Percentiles rank a stretch among this genome's conserved stretches.
Evolutionary conservation across 139 green algal species (phyloP).

Genomic region (Picochlorum costavermella): DNA sequence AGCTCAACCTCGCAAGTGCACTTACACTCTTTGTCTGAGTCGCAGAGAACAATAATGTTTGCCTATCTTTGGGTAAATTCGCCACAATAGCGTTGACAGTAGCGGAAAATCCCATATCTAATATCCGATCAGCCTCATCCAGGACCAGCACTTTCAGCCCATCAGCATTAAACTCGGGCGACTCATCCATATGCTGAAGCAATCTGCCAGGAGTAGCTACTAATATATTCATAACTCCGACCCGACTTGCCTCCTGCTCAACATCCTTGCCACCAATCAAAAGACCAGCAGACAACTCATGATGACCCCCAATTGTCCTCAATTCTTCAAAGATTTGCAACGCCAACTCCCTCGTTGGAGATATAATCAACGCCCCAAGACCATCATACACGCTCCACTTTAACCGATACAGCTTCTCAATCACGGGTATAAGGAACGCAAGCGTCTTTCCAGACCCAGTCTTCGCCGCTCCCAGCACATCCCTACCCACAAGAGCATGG

Average conservation of each 20-base stretch:
- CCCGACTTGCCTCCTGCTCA: conserved; percentile 57
- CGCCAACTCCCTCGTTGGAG: conserved; percentile 90
- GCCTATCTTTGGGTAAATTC: conserved; percentile 75
- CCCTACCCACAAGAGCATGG: conserved; percentile 79
- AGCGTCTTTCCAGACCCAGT: conserved; percentile 94
- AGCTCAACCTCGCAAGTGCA: conserved; percentile 86
- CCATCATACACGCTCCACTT: conserved; percentile 81
- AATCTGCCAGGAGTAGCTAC: conserved; percentile 87
- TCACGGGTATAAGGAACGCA: conserved; percentile 85
- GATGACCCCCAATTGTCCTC: conserved; percentile 64
- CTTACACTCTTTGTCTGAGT: conserved; percentile 96
- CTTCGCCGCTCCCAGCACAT: conserved; percentile 94
- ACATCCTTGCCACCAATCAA: conserved; percentile 93
- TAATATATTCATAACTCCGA: conserved; percentile 81
- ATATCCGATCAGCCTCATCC: conserved; percentile 93
- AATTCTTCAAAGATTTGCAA: conserved; percentile 91
- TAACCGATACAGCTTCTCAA: conserved; percentile 83
- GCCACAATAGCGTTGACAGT: conserved; percentile 90
- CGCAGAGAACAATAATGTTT: conserved; percentile 97
- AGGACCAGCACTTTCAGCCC: conserved; percentile 84
- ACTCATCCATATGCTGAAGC: conserved; percentile 99
- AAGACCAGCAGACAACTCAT: conserved; percentile 77
- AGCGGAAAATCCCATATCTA: conserved; percentile 92
- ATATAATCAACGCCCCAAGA: conserved; percentile 87
- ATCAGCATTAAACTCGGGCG: conserved; percentile 78